Conservation (phyloP, 371 early-diverging fungal genomes). For the Mucor irregularis region DNA sequence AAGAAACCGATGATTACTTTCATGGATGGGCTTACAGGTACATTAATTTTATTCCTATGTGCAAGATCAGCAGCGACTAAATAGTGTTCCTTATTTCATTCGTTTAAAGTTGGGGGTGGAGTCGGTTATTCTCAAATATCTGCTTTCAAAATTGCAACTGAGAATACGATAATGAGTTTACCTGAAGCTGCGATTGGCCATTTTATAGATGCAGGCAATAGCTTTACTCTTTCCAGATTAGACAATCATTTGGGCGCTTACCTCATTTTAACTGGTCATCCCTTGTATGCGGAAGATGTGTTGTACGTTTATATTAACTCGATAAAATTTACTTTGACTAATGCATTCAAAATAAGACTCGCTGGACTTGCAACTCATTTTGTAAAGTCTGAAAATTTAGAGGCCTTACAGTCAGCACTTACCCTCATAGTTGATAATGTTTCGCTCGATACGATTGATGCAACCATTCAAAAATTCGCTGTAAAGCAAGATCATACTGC, state of each 20-base stretch:
- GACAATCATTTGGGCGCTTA: slow-evolving; percentile 93
- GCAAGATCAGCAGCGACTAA: too few relatives aligned
- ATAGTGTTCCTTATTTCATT: too few relatives aligned
- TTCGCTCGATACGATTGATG: slow-evolving; percentile 83
- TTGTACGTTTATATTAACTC: slow-evolving; percentile 57
- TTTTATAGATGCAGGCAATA: slow-evolving; percentile 93
- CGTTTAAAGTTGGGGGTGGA: too few relatives aligned
- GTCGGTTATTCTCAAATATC: too few relatives aligned
- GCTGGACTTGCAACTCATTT: slow-evolving; percentile 96
- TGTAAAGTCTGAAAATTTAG: slow-evolving; percentile 83
- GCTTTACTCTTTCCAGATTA: slow-evolving; percentile 89
- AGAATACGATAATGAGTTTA: slow-evolving; percentile 93
- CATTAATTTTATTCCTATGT: too few relatives aligned
- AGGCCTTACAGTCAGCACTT: slow-evolving; percentile 78
- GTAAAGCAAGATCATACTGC: slow-evolving; percentile 46
- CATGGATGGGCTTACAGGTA: too few relatives aligned
- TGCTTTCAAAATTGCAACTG: slow-evolving; percentile 97
- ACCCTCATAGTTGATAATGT: slow-evolving; percentile 79
- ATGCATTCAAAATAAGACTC: slow-evolving; percentile 57
- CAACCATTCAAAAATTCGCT: slow-evolving; percentile 91
- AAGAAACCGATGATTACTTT: too few relatives aligned
- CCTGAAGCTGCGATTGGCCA: slow-evolving; percentile 94
- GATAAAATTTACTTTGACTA: background rate
- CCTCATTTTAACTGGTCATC: slow-evolving; percentile 87
- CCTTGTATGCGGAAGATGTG: slow-evolving; percentile 82